Base-by-base conservation (phyloP, 2,329 filamentous ascomycete genomes). In the Metarhizium robertsii region DNA sequence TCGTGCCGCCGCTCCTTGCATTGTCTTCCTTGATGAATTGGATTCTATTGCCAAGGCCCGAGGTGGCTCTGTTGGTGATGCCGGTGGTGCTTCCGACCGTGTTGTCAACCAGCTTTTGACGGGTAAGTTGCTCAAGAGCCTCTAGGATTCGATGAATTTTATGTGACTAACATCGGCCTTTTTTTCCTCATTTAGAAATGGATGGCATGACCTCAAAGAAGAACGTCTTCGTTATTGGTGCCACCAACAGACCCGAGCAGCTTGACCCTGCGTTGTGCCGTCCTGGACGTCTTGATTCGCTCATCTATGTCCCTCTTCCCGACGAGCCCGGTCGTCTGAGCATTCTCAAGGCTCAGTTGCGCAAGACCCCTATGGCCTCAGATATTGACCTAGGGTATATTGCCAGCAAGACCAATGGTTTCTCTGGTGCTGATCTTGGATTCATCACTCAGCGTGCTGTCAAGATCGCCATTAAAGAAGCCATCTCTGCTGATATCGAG, bases 181-280 rank as follows among this genome's bases (percentile, higher is more conserved):
- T 48, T 11, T 20, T 16, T n/a, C 13, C 13, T 40, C 38, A 7
- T 16, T 11, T 60, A 88, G 90, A 97, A 84, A 96, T 97, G 92
- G 92, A 97, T 65, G 92, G 92, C 67, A 97, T 97, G 92, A 97
- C 92, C 49, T 96, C 92, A 43, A 99, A 99, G 89, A 99, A 99
- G 88, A 99, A 99, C 72, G 94, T 99, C 61, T 99, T 99, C 76
- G 94, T 99, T 62, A 99, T 99, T 66, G 94, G 94, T 72, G 94
- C 94, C 49, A 99, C 94, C 74, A 99, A 99, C 80, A 84, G 94
- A 79, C 94, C 94, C 47, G 94, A 99, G 79, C 94, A 97, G 79
- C 88, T 99, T 58, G 94, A 99, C 74, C 94, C 94, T 71, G 94
- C 94, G 65, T 83, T 99, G 65, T 96, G 92, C 83, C 92, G 94